Evolutionary conservation across 2,329 filamentous ascomycete species (phyloP).

Genomic region (Trichocomaceae sp.): DNA sequence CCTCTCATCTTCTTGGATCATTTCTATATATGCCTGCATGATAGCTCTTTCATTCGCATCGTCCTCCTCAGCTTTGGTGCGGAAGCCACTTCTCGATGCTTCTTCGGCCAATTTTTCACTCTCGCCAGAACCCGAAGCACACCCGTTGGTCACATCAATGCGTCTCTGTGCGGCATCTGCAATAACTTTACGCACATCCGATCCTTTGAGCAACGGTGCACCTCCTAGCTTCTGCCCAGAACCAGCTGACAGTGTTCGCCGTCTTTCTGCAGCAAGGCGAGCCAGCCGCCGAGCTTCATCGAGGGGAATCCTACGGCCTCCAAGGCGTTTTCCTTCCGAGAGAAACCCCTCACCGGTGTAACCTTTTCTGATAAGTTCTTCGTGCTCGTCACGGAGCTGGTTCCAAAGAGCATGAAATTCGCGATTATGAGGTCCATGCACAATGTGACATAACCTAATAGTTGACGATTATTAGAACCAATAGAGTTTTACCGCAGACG

Average conservation of each 20-base stretch:
- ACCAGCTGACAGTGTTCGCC: constrained; percentile 51
- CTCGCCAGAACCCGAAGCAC: constrained; percentile 63
- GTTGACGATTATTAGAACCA: constrained; percentile 11
- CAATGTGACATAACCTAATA: constrained; percentile 66
- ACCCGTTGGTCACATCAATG: constrained; percentile 62
- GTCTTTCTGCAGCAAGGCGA: constrained; percentile 66
- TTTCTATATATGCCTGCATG: constrained; percentile 74
- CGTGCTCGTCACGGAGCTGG: constrained; percentile 78
- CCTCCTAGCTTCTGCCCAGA: constrained; percentile 71
- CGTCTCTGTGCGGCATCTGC: constrained; percentile 64
- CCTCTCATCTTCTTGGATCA: constrained; percentile 71
- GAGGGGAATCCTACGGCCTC: constrained; percentile 58
- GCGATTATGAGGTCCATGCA: constrained; percentile 73
- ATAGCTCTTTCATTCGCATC: constrained; percentile 84
- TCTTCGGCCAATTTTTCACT: constrained; percentile 61
- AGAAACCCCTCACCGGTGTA: constrained; percentile 89
- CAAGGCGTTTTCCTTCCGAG: constrained; percentile 65
- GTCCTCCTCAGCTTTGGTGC: constrained; percentile 78
- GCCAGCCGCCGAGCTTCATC: constrained; percentile 70
- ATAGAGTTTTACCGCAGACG: not conserved
- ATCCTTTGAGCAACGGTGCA: constrained; percentile 46
- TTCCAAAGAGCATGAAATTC: constrained; percentile 85
- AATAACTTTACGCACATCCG: constrained; percentile 66
- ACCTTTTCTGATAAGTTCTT: constrained; percentile 68
- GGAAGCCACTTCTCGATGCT: constrained; percentile 66